Evolutionary conservation across 148 eudicot genomes (phyloP).

Genomic region (Limonium bicolor): DNA sequence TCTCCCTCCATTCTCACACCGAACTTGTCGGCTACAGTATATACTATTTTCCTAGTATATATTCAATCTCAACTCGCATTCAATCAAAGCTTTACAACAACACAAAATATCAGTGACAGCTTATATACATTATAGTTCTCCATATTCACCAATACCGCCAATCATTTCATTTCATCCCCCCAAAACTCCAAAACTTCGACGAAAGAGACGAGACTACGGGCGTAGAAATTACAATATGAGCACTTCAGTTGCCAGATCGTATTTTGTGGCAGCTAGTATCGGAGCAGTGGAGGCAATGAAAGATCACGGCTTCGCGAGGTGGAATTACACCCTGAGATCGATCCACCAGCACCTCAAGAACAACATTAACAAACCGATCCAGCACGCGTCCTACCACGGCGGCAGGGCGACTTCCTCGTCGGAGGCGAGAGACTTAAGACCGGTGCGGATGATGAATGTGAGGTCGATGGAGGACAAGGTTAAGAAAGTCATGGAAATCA

Average conservation of each 20-base stretch:
- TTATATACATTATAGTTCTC: neutral
- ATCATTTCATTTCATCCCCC: neutral
- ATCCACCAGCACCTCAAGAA: conserved; percentile 13
- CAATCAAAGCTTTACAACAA: neutral
- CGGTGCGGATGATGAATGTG: neutral
- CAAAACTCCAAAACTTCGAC: neutral
- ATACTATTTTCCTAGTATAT: neutral
- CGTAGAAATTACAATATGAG: too few species aligned
- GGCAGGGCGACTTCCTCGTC: conserved; percentile 2
- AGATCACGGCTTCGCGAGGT: conserved; percentile 46
- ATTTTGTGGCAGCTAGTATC: conserved; percentile 39
- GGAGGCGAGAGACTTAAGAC: neutral
- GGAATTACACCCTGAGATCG: conserved; percentile 31
- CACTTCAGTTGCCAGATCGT: conserved; percentile 10
- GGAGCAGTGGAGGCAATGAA: conserved; percentile 57
- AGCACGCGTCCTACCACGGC: neutral
- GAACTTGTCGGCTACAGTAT: neutral
- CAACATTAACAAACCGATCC: too few species aligned
- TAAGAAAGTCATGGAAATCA: conserved; percentile 14
- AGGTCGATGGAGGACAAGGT: neutral
- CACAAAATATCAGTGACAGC: neutral
- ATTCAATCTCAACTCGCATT: neutral
- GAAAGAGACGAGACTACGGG: too few species aligned
- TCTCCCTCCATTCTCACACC: too few species aligned
- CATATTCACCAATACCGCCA: neutral